These are phyloP conservation scores for Vigna nakashimae DNA, from an alignment of 306 rosid species.

Conservation along the genomic window DNA sequence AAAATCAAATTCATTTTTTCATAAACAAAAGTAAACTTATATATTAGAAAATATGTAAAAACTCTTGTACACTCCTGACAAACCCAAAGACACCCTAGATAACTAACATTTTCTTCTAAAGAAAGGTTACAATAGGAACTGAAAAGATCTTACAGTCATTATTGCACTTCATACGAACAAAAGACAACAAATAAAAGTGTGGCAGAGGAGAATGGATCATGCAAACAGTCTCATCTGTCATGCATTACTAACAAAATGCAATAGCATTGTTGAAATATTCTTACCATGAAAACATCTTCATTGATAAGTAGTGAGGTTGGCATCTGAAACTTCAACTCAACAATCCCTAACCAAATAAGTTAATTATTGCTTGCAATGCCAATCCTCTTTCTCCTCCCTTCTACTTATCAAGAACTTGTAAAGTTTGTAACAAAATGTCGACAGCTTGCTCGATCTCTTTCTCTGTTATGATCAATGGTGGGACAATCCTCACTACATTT, in stretches of 20 bases:
- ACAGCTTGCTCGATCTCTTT: conserved; percentile 78
- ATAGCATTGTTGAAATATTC: conserved; percentile 11
- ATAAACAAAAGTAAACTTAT: no score
- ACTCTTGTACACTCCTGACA: no score
- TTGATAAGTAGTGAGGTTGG: neutral
- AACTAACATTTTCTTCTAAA: neutral
- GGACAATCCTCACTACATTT: conserved; percentile 84
- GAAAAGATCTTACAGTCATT: neutral
- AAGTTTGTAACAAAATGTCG: conserved; percentile 56
- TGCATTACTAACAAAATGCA: neutral
- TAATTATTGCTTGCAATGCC: neutral
- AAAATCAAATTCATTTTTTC: no score
- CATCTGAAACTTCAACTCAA: neutral
- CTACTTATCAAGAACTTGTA: conserved; percentile 69
- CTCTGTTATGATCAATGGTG: conserved; percentile 84
- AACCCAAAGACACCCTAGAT: neutral
- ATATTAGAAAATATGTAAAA: no score
- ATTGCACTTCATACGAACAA: neutral
- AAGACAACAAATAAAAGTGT: no score
- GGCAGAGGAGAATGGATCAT: neutral
- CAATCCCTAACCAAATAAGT: conserved; percentile 12
- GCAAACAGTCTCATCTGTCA: neutral
- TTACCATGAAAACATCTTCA: conserved; percentile 4
- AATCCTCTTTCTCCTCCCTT: conserved; percentile 37
- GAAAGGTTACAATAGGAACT: neutral